Conservation (phyloP, 345 rosid species). For the Aethionema arabicum region DNA sequence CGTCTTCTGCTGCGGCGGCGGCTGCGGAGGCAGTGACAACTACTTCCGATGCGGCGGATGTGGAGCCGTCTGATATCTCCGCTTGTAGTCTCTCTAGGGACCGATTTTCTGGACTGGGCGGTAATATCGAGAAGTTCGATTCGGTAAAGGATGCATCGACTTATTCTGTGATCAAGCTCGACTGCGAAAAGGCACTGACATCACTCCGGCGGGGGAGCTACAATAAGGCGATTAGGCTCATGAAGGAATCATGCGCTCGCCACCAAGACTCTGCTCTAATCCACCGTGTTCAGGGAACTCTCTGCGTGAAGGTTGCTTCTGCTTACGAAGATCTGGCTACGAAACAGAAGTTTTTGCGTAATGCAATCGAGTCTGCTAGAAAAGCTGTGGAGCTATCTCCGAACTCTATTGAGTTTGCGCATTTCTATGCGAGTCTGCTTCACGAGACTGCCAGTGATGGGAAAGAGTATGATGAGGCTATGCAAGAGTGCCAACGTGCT, state of each 20-base stretch:
- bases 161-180: conserved; percentile 53
- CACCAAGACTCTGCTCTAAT: conserved; percentile 64
- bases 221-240: conserved; percentile 74
- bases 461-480: conserved; percentile 80
- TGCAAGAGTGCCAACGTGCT: conserved; percentile 82
- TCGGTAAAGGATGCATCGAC: conserved; percentile 37
- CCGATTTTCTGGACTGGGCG: conserved; percentile 19
- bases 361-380: conserved; percentile 71
- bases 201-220: conserved; percentile 86
- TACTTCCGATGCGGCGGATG: background rate
- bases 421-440: conserved; percentile 81
- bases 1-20: conserved; percentile 31
- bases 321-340: conserved; percentile 68
- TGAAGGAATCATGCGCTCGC: conserved; percentile 68
- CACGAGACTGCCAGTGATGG: conserved; percentile 79
- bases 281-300: conserved; percentile 83
- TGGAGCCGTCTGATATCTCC: conserved; percentile 31
- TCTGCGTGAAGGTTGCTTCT: conserved; percentile 70
- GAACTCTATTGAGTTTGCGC: conserved; percentile 72
- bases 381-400: conserved; percentile 76
- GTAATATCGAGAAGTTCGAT: conserved; percentile 37
- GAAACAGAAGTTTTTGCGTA: conserved; percentile 65
- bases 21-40: conserved; percentile 26
- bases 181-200: conserved; percentile 81
- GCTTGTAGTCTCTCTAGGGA: background rate